Evolutionary conservation across 2,329 filamentous ascomycete genomes (phyloP), one percentile per base, ranked within the genome.

Genomic region (Niveomyces coronatus): DNA sequence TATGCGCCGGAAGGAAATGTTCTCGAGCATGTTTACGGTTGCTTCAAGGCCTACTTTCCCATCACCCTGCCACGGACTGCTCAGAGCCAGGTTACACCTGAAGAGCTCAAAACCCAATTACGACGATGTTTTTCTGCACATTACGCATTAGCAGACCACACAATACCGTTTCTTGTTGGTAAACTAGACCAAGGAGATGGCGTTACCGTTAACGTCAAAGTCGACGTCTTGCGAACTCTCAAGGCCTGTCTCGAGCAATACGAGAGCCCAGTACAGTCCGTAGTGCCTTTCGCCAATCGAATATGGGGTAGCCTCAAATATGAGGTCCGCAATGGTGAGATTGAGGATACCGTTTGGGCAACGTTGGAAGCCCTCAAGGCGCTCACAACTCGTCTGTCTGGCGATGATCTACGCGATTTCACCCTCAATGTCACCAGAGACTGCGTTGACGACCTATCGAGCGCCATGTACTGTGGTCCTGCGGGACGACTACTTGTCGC

Each of bases 231-330:
- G 15, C 64, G 63, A 41, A 77, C 74, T 0, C 63, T 76, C 24
- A 62, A 67, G 33, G 68, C 70, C 4, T 77, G 71, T 41, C 48
- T 76, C 14, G 61, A 64, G 10, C 51, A 62, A 19, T 77, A 75
- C 42, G 53, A 61, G 2, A 54, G 68, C 27, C 59, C 67, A 0
- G 56, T 65, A 23, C 56, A 65, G 38, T 68, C 63, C 8, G 50
- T 76, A 11, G 58, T 58, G 2, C 71, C 73, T 0, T 66, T 69
- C 34, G 56, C 63, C 14, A 60, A 66, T 35, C 63, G 67, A 31
- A 65, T 76, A 32, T 78, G 74, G 74, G 61, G 62, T 20, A 72
- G 71, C n/a, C 65, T 78, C 32, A 78, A 77, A 49, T 77, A 75
- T 43, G 74, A 78, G 45, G 74, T 77, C 10, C 68, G 74, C 23